Percentiles rank a stretch among this genome's conserved stretches.
Evolutionary conservation across 2,329 filamentous ascomycete genomes (phyloP).

Genomic region (Stachybotrys elegans): DNA sequence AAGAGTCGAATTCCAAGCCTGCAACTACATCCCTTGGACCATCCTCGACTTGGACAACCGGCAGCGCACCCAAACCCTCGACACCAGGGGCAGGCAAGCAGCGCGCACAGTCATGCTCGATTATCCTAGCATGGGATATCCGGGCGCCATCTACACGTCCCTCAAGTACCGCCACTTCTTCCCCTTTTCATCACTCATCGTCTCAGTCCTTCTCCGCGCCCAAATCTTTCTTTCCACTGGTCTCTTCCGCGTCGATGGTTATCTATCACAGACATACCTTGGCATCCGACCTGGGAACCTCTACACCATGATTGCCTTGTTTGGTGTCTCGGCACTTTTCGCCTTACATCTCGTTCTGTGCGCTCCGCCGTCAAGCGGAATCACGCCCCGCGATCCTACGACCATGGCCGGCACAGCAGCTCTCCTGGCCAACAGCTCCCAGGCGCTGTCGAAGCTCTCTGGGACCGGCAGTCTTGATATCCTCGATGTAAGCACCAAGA

Average conservation of each 20-base stretch:
- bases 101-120: constrained; percentile 21
- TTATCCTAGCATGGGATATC: constrained; percentile 16
- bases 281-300: constrained; percentile 13
- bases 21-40: constrained; percentile 23
- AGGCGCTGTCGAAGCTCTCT: constrained; percentile 15
- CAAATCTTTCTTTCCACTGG: constrained; percentile 21
- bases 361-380: constrained; percentile 17
- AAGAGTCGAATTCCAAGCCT: constrained; percentile 20
- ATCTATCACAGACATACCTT: too few relatives aligned
- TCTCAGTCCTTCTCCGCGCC: constrained; percentile 16
- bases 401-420: constrained; percentile 19
- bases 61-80: constrained; percentile 16
- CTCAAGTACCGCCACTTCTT: constrained; percentile 20
- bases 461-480: constrained; percentile 18
- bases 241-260: constrained; percentile 16
- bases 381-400: constrained; percentile 21
- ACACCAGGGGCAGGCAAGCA: constrained; percentile 21
- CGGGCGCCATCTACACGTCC: constrained; percentile 14
- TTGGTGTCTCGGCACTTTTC: constrained; percentile 13
- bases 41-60: constrained; percentile 13
- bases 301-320: constrained; percentile 17
- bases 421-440: constrained; percentile 17
- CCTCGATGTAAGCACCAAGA: constrained; percentile 13
- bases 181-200: constrained; percentile 14
- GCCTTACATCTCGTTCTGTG: constrained; percentile 20